Evolutionary conservation across 2,329 filamentous ascomycete genomes (phyloP), one percentile per base, ranked within the genome.

Genomic region (Alternaria panax): DNA sequence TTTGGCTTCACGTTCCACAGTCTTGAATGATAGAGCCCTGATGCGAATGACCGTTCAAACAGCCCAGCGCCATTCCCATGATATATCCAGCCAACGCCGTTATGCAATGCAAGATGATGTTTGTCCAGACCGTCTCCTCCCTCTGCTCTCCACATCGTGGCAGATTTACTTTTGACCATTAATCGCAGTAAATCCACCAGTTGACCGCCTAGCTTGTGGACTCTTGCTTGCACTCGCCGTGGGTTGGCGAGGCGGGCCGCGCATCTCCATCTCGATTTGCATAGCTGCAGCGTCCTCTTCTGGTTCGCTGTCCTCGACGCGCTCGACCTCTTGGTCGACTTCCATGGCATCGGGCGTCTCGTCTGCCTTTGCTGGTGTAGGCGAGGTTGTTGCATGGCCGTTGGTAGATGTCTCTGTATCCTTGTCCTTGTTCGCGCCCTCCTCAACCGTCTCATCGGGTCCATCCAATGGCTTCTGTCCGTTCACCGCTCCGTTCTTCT

Each of bases 201-300:
- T 62, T 36, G 67, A 51, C 32, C 62, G 52, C 61, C 65, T 52
- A n/a, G 61, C 51, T 43, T 56, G 55, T 5, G 64, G 63, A 54
- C 57, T 50, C 30, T 59, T 51, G 18, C 24, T 63, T 20, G 58
- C 57, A 28, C 40, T 42, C 16, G 40, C 40, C 7, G 34, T 28
- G 16, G 50, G 48, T 12, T 54, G 54, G 2, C 51, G 57, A 27
- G 61, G 63, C 54, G 72, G 71, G 4, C 75, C 75, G 5, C 75
- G 68, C 75, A 78, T 78, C 60, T 78, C 75, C 73, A 78, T 77
- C 63, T 78, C 75, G n/a, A 78, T 68, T 57, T 77, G 75, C 74
- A 76, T 76, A 0, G 75, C 74, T 20, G 74, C 73, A 1, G 66
- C 64, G 47, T 76, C 75, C 20, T 72, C 59, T 32, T 74, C 73